Evolutionary conservation across 2,329 filamentous ascomycete genomes (phyloP), one percentile per base, ranked within the genome.

Genomic region (Sphaerulina vaccinii): DNA sequence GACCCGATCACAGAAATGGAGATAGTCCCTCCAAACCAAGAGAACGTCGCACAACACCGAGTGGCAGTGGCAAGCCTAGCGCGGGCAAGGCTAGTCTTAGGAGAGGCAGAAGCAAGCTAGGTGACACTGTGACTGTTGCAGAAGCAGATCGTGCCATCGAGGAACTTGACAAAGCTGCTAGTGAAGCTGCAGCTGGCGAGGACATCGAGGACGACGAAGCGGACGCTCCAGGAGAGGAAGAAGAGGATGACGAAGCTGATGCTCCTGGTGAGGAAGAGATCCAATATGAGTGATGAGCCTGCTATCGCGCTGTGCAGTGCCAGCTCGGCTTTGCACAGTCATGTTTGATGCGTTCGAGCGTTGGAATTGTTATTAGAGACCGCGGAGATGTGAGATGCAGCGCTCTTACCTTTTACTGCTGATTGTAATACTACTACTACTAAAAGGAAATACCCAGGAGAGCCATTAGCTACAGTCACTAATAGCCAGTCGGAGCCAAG

Each of bases 51-150:
- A 42, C 39, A 11, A 27, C 45, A 32, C 41, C 45, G 24, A 29
- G 21, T 23, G 18, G 24, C 18, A 40, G 45, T 23, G 19, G 24
- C 24, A 41, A 49, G 15, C 40, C 51, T 37, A 52, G 52, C 15
- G 49, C 47, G 35, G 55, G 55, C 11, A 37, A 56, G 23, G 58
- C 54, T 39, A 52, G 36, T 23, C 51, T 64, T 22, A 51, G 68
- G 23, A 66, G 74, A 10, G 74, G 72, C 13, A 63, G 75, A 44
- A 77, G 74, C 55, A 71, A 71, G 54, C 66, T 76, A 1, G 73
- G 73, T 41, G 71, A 69, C 27, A 66, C 73, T 10, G 62, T 61
- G 16, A 55, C 59, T 23, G 56, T 52, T 23, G 59, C 59, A 42
- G 46, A 54, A 21, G 24, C 27, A 21, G 51, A 50, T 27, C 40